Evolutionary conservation across 2,329 filamentous ascomycete species (phyloP), one percentile per base, ranked within the genome.

Genomic region (Trichoderma hamatum): DNA sequence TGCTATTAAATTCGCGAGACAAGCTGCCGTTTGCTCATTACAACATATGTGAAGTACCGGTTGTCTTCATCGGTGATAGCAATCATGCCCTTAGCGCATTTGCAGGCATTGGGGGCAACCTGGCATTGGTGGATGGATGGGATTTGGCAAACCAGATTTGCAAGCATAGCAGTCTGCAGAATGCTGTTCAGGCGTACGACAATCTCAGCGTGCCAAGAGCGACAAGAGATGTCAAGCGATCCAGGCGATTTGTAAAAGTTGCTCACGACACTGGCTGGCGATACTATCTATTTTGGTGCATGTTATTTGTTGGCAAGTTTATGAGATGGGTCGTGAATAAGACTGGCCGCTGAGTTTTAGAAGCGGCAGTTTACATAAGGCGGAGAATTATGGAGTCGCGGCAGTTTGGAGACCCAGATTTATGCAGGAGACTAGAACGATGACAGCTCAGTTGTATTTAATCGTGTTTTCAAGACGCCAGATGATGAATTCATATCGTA

Each of bases 11-110:
- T 13, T 75, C 80, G 68, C 72, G 78, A 19, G 82, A 84, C 68
- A 83, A 83, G 71, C 69, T 75, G 68, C 80, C 81, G 0, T 82
- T 84, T 76, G 83, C 62, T 0, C 82, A 85, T 55, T 71, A 75
- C 9, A 69, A 71, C 7, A 56, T 75, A 3, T 26, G 67, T 1
- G 58, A 73, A 4, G 21, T 73, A 11, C 73, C 75, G 0, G 76
- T 83, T 9, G 73, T 85, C 11, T 85, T 82, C 62, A 81, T 86
- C 26, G 84, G 84, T 13, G 83, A 86, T 71, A 78, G 78, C 67
- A 85, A 86, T 70, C 84, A 86, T 72, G 83, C 83, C 1, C 77
- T 85, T 6, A 84, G 78, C 63, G 82, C 83, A 0, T 86, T 84
- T 74, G 81, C 83, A 5, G 83, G 84, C 0, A 82, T 80, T 67